Base-by-base conservation (phyloP, 2,329 filamentous ascomycete genomes). In the Pleurostoma richardsiae region DNA sequence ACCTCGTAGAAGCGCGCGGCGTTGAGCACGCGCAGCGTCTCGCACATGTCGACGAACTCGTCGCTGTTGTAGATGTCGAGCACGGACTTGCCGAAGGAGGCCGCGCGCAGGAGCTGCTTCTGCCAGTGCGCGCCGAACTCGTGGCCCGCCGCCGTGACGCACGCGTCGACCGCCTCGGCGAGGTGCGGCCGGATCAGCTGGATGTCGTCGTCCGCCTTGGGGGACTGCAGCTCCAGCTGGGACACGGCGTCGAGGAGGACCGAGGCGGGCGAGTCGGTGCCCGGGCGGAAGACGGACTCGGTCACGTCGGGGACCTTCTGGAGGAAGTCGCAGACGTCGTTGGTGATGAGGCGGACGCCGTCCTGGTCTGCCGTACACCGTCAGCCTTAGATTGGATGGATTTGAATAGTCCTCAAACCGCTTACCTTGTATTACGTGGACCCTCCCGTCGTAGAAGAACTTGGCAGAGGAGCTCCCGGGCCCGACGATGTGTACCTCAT, bases 1-100 rank as follows among this genome's bases (percentile, higher is more conserved):
- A 97, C 80, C 58, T 95, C 88, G 62, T 94, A 97, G 64, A 88
- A 95, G 44, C 94, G 84, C 10, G 92, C 87, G 5, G 92, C 92
- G 58, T 96, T 97, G 42, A 99, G 75, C 0, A 99, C 91, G 11
- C 94, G 85, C 11, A 99, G 71, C 1, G 86, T 94, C 65, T 99
- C 92, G 56, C 90, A 96, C 85, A 96, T 97, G 52, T 97, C 92
- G 45, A 99, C 94, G 67, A 97, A 99, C 54, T 99, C 92, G 60
- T 99, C 94, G 60, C 91, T 96, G 66, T 94, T 96, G 69, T 97
- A 99, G 10, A 97, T 83, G 58, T 97, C 94, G 4, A 99, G 77
- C 0, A 97, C 94, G 0, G 94, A 97, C 65, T 99, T 99, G 51
- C 94, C 94, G 63, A 96, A 97, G 0, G 92, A 97, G 0, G 94